Evolutionary conservation across 768 basidiomycete genomes (phyloP), one percentile per base, ranked within the genome.

Genomic region (Macrolepiota fuliginosa): DNA sequence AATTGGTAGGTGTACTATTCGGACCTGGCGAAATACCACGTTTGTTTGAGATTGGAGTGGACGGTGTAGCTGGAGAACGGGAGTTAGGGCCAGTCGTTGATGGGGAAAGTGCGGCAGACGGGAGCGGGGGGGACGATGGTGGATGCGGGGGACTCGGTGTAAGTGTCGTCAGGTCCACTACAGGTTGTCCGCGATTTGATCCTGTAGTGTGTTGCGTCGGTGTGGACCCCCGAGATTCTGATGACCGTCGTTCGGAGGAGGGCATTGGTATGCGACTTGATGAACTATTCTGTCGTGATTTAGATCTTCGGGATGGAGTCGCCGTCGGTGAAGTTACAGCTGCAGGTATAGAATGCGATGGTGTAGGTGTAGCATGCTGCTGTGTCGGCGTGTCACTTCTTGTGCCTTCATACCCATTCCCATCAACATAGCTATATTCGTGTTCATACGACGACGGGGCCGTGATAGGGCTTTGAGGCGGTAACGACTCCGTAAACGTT

Each of bases 191-290:
- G 25, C 61, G 53, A 42, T 47, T 51, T 42, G 40, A 57, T 50
- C 60, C 29, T 50, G 61, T 54, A 13, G 66, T 65, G 22, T 64
- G 70, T 6, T 75, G 76, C 1, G 80, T 77, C 2, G 84, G 78
- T 1, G 79, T 78, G 4, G 74, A 68, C 13, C 77, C 77, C 39
- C 80, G 77, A 10, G 83, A 80, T 54, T 84, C 81, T 3, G 82
- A 79, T 9, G 78, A 71, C 46, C 77, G 68, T 15, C 81, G 78
- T 15, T 80, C 71, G 32, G 74, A 72, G 29, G 74, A 71, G 60
- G 78, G 73, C 15, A 72, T 71, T 46, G 75, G 79, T 71, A 79
- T 83, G 62, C 77, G 78, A 37, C 76, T 76, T 36, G 74, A 73
- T 6, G 67, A 69, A 63, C 49, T 70, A 65, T 29, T 69, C 65